These are phyloP conservation scores for Cryptococcus amylolentus DNA, from an alignment of 1,284 basidiomycete species.

Conservation along the genomic window DNA sequence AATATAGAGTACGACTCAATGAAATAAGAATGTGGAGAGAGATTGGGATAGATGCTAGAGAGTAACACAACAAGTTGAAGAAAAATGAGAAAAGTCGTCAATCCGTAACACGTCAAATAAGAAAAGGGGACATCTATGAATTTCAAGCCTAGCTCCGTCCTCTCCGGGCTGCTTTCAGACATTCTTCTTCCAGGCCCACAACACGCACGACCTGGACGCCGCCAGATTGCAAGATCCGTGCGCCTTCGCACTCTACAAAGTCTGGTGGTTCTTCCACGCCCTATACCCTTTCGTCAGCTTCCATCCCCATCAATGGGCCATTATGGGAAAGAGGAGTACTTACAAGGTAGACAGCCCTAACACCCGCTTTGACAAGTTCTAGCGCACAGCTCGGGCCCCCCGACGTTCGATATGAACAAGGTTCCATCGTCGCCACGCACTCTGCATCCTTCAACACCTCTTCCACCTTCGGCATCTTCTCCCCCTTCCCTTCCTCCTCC, in stretches of 20 bases:
- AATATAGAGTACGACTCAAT: no score
- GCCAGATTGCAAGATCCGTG: slow-evolving; percentile 66
- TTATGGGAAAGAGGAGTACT: slow-evolving; percentile 7
- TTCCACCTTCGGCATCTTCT: slow-evolving; percentile 44
- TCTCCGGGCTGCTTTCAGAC: slow-evolving; percentile 68
- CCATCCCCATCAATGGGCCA: neutral
- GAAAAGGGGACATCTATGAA: no score
- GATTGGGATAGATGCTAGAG: no score
- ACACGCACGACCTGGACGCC: slow-evolving; percentile 76
- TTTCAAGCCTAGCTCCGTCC: slow-evolving; percentile 31
- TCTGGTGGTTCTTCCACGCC: slow-evolving; percentile 91
- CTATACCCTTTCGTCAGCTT: slow-evolving; percentile 14
- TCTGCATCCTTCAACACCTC: slow-evolving; percentile 54
- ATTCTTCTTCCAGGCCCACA: slow-evolving; percentile 62
- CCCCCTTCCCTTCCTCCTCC: no score
- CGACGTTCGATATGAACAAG: slow-evolving; percentile 85
- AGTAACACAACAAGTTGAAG: no score
- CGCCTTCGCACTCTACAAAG: slow-evolving; percentile 91
- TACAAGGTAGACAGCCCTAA: slow-evolving; percentile 72
- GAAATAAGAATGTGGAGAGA: no score
- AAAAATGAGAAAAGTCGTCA: no score
- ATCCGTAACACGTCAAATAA: no score
- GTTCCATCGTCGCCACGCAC: slow-evolving; percentile 93
- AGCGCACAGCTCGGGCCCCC: slow-evolving; percentile 83
- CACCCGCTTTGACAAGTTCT: slow-evolving; percentile 68